Base-by-base conservation (phyloP, 2,329 filamentous ascomycete genomes). In the Penicillium sp. region DNA sequence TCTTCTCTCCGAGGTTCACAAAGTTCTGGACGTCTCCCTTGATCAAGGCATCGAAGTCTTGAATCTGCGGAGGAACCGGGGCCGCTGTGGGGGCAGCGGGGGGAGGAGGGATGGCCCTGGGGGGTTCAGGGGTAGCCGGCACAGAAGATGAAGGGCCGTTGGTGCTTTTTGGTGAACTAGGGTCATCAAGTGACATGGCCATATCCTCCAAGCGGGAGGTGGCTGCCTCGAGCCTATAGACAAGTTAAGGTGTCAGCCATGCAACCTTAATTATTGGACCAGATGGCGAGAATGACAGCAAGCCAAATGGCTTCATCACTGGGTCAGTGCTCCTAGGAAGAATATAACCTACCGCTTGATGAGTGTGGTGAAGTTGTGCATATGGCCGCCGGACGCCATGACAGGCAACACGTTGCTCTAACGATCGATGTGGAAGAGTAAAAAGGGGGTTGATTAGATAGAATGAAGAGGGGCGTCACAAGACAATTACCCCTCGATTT, bases 181-280 rank as follows among this genome's bases (percentile, higher is more conserved):
- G 51, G 83, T 72, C 73, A 56, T 77, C 75, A 43, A 78, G 85
- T 14, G 90, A 88, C 62, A 89, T 86, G 43, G 94, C 93, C 69
- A 99, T 96, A 74, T 99, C 94, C 79, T 99, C 94, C 53, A 99
- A 85, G 55, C 94, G 88, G 60, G 92, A 94, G 48, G 94, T 99
- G 38, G 94, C 94, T 73, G 94, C 94, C 82, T 99, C 94, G 65
- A 99, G 89, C 78, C 94, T 99, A 79, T 70, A 75, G 63, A 49
- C 55, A 75, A 45, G 85, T 73, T 85, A 68, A 34, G 72, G 62
- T 57, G 70, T 75, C 67, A 75, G 67, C 45, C 22, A 39, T 32
- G 16, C 61, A 53, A 59, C 14, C 10, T 38, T 14, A 39, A 13
- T 36, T 5, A 34, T 14, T 42, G 8, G 27, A 14, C 45, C 6